phyloP scores from a whole-genome alignment of 306 rosid genomes.

The Quercus bicolor region DNA sequence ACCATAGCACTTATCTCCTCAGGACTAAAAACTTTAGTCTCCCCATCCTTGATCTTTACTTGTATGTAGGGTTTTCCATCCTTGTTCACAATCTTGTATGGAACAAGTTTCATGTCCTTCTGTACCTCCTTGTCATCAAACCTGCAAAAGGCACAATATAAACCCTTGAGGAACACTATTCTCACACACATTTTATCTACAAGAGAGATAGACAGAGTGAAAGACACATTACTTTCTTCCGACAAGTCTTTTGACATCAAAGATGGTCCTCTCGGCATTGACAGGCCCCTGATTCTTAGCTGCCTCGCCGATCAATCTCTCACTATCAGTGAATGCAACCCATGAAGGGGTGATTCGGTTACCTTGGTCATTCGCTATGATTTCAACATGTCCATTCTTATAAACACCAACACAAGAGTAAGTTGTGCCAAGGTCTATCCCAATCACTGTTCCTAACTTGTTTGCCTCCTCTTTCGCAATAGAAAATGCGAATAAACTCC shows the following conservation, averaged over 20 bases:
- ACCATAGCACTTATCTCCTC: conserved; percentile 26
- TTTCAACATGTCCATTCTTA: conserved; percentile 4
- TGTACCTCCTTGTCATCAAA: too few relatives aligned
- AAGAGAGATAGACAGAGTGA: neutral
- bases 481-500: neutral
- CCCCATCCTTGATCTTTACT: conserved; percentile 19
- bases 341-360: conserved; percentile 16
- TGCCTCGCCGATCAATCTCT: conserved; percentile 19
- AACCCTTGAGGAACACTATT: too few relatives aligned
- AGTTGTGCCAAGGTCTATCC: conserved; percentile 24
- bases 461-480: too few relatives aligned
- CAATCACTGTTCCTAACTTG: conserved; percentile 1
- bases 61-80: conserved; percentile 28
- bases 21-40: conserved; percentile 16
- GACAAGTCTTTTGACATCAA: conserved; percentile 13
- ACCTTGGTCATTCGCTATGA: conserved; percentile 18
- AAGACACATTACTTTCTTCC: conserved; percentile 10
- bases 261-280: conserved; percentile 8
- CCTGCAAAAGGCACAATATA: too few relatives aligned
- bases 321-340: conserved; percentile 20
- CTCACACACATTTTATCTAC: neutral
- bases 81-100: conserved; percentile 23
- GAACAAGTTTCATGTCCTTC: neutral
- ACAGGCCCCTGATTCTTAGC: conserved; percentile 17
- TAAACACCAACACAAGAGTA: conserved; percentile 14